These are phyloP conservation scores for cucumber (Cucumis sativus) DNA, from an alignment of 306 rosid species.

Conservation along the genomic window Cucumber_9930_V3 NC_026659.2:26573001-26573500, in stretches of 20 bases:
- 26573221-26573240: neutral
- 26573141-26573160: neutral
- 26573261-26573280: neutral
- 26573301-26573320: neutral
- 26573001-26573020: neutral
- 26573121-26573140: neutral
- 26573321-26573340: neutral
- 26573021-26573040: neutral
- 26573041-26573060: neutral
- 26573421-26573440: neutral
- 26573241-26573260: neutral
- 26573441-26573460: conserved; percentile 7
- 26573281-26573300: neutral
- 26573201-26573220: neutral
- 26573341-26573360: neutral
- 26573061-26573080: neutral
- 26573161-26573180: neutral
- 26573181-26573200: neutral
- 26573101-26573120: neutral
- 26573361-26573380: neutral
- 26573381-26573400: neutral
- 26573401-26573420: neutral
- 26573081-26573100: neutral
- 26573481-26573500: neutral
- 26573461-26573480: conserved; percentile 2